A percentile compares a stretch with the other conserved stretches of the same genome.
These are phyloP conservation scores for Fibroporia radiculosa DNA, from an alignment of 768 basidiomycete species.

Conservation along the genomic window DNA sequence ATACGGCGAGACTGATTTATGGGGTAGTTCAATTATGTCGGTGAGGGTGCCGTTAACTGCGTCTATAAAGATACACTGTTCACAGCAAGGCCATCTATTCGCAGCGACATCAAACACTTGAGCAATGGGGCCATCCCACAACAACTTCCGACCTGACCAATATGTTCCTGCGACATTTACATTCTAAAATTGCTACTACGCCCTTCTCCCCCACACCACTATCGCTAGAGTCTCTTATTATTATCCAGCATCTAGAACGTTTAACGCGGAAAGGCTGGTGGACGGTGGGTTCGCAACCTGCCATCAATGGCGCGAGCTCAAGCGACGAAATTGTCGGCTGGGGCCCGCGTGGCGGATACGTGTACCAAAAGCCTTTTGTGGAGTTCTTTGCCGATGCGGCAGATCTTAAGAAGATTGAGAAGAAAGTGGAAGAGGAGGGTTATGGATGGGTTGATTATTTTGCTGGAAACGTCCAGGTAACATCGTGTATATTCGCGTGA, in stretches of 20 bases:
- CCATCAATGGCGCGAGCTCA: conserved; percentile 73
- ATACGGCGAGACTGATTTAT: conserved; percentile 73
- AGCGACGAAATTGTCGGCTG: conserved; percentile 81
- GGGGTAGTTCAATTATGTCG: conserved; percentile 62
- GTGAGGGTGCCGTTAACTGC: conserved; percentile 28
- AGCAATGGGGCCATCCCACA: conserved; percentile 73
- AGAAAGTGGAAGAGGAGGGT: conserved; percentile 44
- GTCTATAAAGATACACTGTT: neutral
- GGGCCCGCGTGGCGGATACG: conserved; percentile 89
- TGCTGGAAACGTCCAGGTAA: conserved; percentile 71
- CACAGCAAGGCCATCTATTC: neutral
- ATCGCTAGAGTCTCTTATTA: conserved; percentile 72
- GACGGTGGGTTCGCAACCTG: conserved; percentile 96
- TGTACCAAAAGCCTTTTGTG: conserved; percentile 96
- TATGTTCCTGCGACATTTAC: conserved; percentile 77
- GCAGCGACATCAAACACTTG: conserved; percentile 54
- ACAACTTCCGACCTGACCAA: conserved; percentile 60
- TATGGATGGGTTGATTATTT: conserved; percentile 76
- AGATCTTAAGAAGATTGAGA: conserved; percentile 54
- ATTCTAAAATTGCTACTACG: conserved; percentile 62
- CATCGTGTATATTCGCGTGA: conserved; percentile 12
- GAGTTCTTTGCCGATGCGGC: conserved; percentile 81
- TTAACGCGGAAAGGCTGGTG: conserved; percentile 82
- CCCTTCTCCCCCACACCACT: conserved; percentile 86
- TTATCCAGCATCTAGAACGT: conserved; percentile 67